Conservation (phyloP, 2,329 filamentous ascomycete genomes). For the Sarocladiaceae sp. region DNA sequence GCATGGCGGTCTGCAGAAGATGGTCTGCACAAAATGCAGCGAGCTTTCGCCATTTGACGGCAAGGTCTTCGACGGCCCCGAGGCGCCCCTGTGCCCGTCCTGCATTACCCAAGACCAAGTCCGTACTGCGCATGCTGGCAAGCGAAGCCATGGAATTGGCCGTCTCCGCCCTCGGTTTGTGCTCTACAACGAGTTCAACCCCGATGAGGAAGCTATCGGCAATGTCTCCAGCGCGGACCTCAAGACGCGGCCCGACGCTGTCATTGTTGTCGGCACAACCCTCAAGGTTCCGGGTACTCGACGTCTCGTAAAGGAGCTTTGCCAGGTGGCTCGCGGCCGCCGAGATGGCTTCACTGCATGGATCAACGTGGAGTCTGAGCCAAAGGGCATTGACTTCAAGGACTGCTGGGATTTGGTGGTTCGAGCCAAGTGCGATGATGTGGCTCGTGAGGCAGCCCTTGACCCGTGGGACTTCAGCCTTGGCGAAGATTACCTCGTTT, state of each 20-base stretch:
- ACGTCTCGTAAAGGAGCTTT: slow-evolving; percentile 85
- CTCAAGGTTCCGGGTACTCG: slow-evolving; percentile 91
- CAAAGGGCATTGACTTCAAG: slow-evolving; percentile 76
- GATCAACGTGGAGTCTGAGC: slow-evolving; percentile 87
- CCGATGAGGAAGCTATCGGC: slow-evolving; percentile 92
- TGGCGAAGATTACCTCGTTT: slow-evolving; percentile 42
- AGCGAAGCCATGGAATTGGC: slow-evolving; percentile 89
- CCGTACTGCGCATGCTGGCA: slow-evolving; percentile 69
- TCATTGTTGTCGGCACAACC: slow-evolving; percentile 92
- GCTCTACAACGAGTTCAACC: slow-evolving; percentile 94
- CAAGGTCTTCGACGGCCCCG: slow-evolving; percentile 74
- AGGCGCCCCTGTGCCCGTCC: slow-evolving; percentile 69
- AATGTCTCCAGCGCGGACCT: slow-evolving; percentile 83
- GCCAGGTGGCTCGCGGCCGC: slow-evolving; percentile 73
- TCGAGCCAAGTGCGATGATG: slow-evolving; percentile 78
- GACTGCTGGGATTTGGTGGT: slow-evolving; percentile 92
- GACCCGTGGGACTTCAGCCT: slow-evolving; percentile 52
- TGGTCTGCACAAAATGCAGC: slow-evolving; percentile 93
- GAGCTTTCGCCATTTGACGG: slow-evolving; percentile 70
- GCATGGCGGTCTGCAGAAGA: slow-evolving; percentile 88
- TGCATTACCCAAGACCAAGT: slow-evolving; percentile 72
- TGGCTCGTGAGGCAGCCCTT: slow-evolving; percentile 65
- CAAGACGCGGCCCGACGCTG: slow-evolving; percentile 76
- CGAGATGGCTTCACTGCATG: slow-evolving; percentile 83
- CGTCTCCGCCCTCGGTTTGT: slow-evolving; percentile 88